A percentile compares a stretch with the other conserved stretches of the same genome.
Evolutionary conservation across 352 stramenopile species (phyloP).

Genomic region (Globisporangium nagaii): DNA sequence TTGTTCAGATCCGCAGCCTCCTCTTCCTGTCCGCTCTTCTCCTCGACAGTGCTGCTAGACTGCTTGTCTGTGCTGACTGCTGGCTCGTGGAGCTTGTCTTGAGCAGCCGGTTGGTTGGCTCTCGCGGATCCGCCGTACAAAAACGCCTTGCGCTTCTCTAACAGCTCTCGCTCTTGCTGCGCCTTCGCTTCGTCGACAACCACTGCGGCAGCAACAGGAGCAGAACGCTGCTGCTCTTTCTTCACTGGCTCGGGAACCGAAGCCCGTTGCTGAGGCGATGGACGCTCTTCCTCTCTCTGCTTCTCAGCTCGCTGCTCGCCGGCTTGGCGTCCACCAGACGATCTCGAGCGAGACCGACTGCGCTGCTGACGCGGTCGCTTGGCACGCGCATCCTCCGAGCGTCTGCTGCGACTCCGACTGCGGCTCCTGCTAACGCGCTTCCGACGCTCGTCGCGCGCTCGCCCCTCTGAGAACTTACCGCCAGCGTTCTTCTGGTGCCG

Average conservation of each 20-base stretch:
- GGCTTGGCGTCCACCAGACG: slow-evolving; percentile 2
- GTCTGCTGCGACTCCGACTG: slow-evolving; percentile 25
- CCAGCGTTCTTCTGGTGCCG: slow-evolving; percentile 12
- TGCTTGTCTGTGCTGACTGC: neutral
- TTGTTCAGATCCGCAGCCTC: slow-evolving; percentile 68
- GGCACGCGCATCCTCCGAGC: neutral
- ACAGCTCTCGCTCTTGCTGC: slow-evolving; percentile 29
- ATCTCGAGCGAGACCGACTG: slow-evolving; percentile 22
- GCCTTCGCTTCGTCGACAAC: slow-evolving; percentile 22
- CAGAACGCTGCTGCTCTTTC: slow-evolving; percentile 11
- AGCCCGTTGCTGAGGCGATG: neutral
- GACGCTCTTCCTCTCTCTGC: neutral
- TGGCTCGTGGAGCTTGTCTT: neutral
- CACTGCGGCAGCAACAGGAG: neutral
- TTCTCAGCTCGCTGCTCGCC: slow-evolving; percentile 1
- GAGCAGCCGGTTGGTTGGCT: neutral
- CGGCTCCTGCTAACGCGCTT: slow-evolving; percentile 24
- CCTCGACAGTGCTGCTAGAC: neutral
- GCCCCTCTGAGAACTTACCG: neutral
- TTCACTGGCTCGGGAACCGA: slow-evolving; percentile 2
- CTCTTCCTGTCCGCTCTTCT: slow-evolving; percentile 3
- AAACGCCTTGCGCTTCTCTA: slow-evolving; percentile 52
- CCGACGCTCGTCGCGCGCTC: neutral
- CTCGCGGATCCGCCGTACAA: slow-evolving; percentile 42
- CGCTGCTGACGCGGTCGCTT: slow-evolving; percentile 12